Evolutionary conservation across 2,329 filamentous ascomycete species (phyloP), one percentile per base, ranked within the genome.

Genomic region (Xylogone sp.): DNA sequence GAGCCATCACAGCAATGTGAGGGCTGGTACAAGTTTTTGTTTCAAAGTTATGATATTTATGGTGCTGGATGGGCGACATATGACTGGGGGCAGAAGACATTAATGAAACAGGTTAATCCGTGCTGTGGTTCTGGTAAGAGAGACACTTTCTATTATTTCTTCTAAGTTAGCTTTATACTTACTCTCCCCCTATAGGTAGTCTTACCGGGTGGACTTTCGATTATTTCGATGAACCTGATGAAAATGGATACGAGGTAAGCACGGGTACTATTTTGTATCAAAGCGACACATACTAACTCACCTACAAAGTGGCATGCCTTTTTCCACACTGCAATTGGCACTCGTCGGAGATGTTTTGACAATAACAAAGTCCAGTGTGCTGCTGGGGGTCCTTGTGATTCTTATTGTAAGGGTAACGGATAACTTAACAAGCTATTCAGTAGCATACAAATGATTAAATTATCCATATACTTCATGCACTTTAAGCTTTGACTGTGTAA

Each of bases 61-160:
- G 63, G 59, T 24, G 58, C 53, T n/a, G 62, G 63, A 18, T 66
- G 54, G 48, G 50, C 61, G n/a, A 61, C 54, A 20, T 61, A 52
- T 27, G 63, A 63, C 49, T 58, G 52, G 6, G 62, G 62, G 2
- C 54, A 62, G 46, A 54, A 63, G 46, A 58, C 63, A 20, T 39
- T 65, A 20, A 45, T 60, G 39, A 54, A 48, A 21, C 34, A 45
- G 42, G 44, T 56, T n/a, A 57, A 56, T 20, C 46, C 50, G 8
- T 64, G 61, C 50, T 46, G 57, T 31, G 62, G 61, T 12, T 31
- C 8, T 7, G 27, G 27, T 31, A 31, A n/a, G n/a, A n/a, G n/a
- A n/a, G n/a, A n/a, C n/a, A n/a, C n/a, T n/a, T n/a, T n/a, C n/a
- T n/a, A n/a, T n/a, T n/a, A n/a, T n/a, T n/a, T n/a, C n/a, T n/a